phyloP scores from a whole-genome alignment of 371 early-diverging fungal species.

The Agmasoma carcini region DNA sequence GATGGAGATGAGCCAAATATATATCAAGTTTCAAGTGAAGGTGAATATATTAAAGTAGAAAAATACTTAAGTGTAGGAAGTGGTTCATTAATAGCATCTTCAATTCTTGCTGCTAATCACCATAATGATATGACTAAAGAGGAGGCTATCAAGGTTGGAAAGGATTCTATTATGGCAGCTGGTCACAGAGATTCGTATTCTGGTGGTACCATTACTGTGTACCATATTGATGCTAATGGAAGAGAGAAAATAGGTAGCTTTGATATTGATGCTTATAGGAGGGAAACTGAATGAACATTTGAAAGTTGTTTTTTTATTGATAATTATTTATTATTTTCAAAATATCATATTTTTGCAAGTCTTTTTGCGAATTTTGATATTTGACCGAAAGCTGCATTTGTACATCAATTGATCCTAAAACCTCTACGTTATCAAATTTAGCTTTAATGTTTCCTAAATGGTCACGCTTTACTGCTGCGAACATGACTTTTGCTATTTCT shows the following conservation, averaged over 20 bases:
- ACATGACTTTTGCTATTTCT: too few species aligned
- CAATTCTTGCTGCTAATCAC: conserved; percentile 81
- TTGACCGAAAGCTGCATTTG: too few species aligned
- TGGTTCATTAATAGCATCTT: conserved; percentile 82
- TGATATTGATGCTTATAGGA: conserved; percentile 49
- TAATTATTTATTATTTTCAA: not conserved
- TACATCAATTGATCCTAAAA: too few species aligned
- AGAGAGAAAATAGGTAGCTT: conserved; percentile 51
- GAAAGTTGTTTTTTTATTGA: not conserved
- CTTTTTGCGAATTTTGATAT: too few species aligned
- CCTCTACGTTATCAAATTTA: too few species aligned
- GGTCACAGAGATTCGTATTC: conserved; percentile 91
- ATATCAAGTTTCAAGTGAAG: conserved; percentile 93
- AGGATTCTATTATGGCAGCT: conserved; percentile 89
- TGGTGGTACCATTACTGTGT: conserved; percentile 75
- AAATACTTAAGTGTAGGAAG: conserved; percentile 88
- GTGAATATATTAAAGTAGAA: conserved; percentile 66
- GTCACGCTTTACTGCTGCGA: too few species aligned
- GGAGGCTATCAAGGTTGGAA: conserved; percentile 84
- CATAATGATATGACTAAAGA: conserved; percentile 67
- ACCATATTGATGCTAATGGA: conserved; percentile 53
- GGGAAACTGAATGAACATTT: conserved; percentile 29
- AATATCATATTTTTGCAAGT: too few species aligned
- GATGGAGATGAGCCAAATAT: conserved; percentile 86
- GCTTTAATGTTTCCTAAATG: too few species aligned